Percentiles rank a stretch among this genome's conserved stretches.
phyloP scores from a whole-genome alignment of 2,329 filamentous ascomycete species.

The Alternaria brassicicola region DNA sequence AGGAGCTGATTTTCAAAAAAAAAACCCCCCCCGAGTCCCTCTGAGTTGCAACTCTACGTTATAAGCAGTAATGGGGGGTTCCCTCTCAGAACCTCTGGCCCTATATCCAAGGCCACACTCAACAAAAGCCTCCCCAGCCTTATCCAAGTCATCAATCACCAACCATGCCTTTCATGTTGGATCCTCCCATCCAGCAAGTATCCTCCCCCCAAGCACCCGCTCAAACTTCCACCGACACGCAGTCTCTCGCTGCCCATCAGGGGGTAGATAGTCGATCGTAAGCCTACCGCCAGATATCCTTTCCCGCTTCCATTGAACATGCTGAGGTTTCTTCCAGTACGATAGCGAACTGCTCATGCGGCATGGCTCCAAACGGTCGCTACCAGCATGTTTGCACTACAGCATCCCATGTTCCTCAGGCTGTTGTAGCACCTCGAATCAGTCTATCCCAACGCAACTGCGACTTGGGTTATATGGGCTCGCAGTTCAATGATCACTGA shows the following conservation, averaged over 20 bases:
- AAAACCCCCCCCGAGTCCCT: too few relatives aligned
- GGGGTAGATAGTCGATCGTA: neutral
- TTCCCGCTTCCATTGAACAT: too few relatives aligned
- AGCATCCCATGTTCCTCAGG: neutral
- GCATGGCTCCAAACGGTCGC: neutral
- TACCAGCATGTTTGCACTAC: neutral
- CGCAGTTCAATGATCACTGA: conserved; percentile 1
- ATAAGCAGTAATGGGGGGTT: too few relatives aligned
- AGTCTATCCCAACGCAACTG: neutral
- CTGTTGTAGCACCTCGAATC: neutral
- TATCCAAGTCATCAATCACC: neutral
- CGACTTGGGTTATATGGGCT: neutral
- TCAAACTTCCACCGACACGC: neutral
- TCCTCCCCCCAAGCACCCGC: neutral
- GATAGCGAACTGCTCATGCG: neutral
- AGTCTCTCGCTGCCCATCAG: neutral
- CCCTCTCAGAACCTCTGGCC: too few relatives aligned
- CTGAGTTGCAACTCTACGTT: too few relatives aligned
- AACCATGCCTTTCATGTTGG: neutral
- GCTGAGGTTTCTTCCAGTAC: too few relatives aligned
- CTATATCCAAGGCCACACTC: too few relatives aligned
- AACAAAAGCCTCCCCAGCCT: too few relatives aligned
- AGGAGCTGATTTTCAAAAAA: too few relatives aligned
- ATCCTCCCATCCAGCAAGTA: neutral
- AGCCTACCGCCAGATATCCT: too few relatives aligned